Base-by-base conservation (phyloP, 2,329 filamentous ascomycete species). In the Penicillium sp. region DNA sequence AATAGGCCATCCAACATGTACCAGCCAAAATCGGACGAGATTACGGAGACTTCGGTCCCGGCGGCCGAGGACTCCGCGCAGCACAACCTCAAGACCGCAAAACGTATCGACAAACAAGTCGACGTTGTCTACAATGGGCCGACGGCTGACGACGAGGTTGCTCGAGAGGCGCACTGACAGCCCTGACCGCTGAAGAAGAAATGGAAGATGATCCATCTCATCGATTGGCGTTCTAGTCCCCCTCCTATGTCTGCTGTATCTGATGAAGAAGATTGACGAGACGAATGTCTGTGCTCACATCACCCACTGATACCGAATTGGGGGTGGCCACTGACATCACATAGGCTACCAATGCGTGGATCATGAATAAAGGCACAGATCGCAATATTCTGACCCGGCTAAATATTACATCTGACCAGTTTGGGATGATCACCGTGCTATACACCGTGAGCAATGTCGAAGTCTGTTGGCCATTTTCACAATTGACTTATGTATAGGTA, bases 161-260 rank as follows among this genome's bases (percentile, higher is more conserved):
- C 21, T 17, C 46, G 46, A 19, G 46, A 48, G 21, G 46, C n/a
- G 47, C 47, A 3, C 23, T 49, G 11, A 49, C 47, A 5, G 47
- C 49, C 5, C 31, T 62, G 23, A 62, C 54, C 9, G 46, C 30
- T 9, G 44, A 35, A 2, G 55, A 62, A 17, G 60, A 62, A 30
- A 53, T n/a, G 54, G 23, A 58, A 38, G 17, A 19, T 62, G 3
- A 31, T 62, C 13, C 60, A 55, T 1, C 29, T 55, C 13, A 45
- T 58, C 5, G 60, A 62, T 26, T 58, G 60, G 55, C 60, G 54
- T n/a, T 23, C 31, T 62, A 0, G 31, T 62, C 13, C 60, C 60
- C 9, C 41, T 62, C 5, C 13, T 62, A 15, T 48, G 54, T 15
- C 7, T 62, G 7, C 57, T 62, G 41, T 62, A 62, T 11, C 51